Base-by-base conservation (phyloP, 164 flowering plant genomes). In the Umbilicus rupestris region DNA sequence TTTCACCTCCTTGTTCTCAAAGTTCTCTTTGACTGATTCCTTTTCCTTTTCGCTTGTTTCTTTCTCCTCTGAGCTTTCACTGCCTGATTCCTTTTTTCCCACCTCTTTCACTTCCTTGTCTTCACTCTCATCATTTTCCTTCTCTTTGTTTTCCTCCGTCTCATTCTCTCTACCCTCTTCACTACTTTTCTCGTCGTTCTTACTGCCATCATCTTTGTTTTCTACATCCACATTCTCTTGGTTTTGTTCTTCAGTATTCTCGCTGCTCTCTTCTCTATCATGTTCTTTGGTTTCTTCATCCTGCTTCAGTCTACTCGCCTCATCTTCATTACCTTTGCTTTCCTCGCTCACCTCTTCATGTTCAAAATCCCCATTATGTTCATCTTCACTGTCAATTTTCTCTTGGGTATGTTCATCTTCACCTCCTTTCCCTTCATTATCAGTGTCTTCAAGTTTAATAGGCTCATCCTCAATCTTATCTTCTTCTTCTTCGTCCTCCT, bases 401-500 rank as follows among this genome's bases (percentile, higher is more conserved):
- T 46, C 33, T 15, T 62, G 60, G n/a, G 44, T 66, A 9, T 42
- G 57, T 16, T 37, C 39, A 26, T 46, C 35, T 22, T 55, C 39
- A 14, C 49, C 58, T 15, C 37, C 66, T 20, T 57, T 65, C 7
- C 31, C 57, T 28, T 59, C 55, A 14, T 66, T 68, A 64, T 35
- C 35, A 46, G 3, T 63, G 50, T 66, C 76, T 35, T 73, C 83
- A 57, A 49, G 68, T 70, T 66, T 76, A 64, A 28, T 68, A 20
- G 33, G 62, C 71, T 73, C 81, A 45, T 75, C 84, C 64, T 73
- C 75, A 57, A 26, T 28, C 68, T n/a, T 73, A 72, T 19, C 69
- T 24, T 58, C 76, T 68, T 78, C 80, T 44, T 74, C 81, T 59
- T 75, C 74, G 49, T 76, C 77, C 47, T 75, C 80, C 73, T 63